Conservation (phyloP, 2,329 filamentous ascomycete genomes). For the Pezicula radicicola region DNA sequence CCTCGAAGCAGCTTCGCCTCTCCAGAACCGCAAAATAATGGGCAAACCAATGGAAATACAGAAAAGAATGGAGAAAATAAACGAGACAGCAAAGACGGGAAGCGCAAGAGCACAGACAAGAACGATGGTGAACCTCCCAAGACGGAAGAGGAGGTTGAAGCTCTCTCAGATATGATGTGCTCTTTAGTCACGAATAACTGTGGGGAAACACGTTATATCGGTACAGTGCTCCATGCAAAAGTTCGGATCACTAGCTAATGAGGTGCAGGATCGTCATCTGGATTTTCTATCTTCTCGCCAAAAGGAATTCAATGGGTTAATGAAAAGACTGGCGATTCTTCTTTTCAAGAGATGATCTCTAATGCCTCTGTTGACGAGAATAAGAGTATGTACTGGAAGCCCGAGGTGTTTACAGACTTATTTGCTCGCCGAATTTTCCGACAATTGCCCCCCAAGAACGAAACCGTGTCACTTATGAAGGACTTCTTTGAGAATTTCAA, state of each 20-base stretch:
- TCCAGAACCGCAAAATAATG: slow-evolving; percentile 34
- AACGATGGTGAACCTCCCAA: slow-evolving; percentile 40
- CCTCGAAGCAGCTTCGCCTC: slow-evolving; percentile 48
- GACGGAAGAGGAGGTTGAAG: slow-evolving; percentile 72
- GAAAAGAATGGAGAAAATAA: slow-evolving; percentile 19
- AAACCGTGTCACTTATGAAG: slow-evolving; percentile 81
- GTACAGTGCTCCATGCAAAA: slow-evolving; percentile 45
- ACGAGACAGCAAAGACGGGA: slow-evolving; percentile 26
- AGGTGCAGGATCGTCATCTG: slow-evolving; percentile 79
- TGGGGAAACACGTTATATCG: slow-evolving; percentile 94
- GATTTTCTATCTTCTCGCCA: slow-evolving; percentile 97
- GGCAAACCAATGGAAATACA: slow-evolving; percentile 2
- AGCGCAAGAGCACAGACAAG: slow-evolving; percentile 30
- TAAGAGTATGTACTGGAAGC: slow-evolving; percentile 97
- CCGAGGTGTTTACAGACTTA: slow-evolving; percentile 92
- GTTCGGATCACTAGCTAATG: slow-evolving; percentile 17
- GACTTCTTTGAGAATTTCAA: slow-evolving; percentile 99
- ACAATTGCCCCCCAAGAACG: slow-evolving; percentile 78
- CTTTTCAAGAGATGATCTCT: slow-evolving; percentile 92
- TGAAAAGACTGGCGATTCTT: slow-evolving; percentile 91
- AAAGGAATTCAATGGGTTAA: slow-evolving; percentile 99
- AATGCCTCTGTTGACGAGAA: slow-evolving; percentile 89
- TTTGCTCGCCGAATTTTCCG: slow-evolving; percentile 84
- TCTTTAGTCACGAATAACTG: slow-evolving; percentile 92
- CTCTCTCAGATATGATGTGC: slow-evolving; percentile 97